Conservation (phyloP, 1,139 yeast genomes). For the Lizanozyma gosingica region DNA sequence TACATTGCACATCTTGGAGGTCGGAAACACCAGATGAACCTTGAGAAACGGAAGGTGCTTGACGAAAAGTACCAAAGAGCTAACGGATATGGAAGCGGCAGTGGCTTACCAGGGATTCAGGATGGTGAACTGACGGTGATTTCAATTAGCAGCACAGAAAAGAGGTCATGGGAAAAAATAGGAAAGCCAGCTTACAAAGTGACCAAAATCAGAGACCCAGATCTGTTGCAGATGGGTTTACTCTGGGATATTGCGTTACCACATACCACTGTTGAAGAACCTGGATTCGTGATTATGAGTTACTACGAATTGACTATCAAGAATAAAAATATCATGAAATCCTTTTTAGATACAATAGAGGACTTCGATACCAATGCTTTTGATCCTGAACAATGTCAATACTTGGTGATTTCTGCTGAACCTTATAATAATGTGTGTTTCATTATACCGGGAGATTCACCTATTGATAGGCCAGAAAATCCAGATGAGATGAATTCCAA, state of each 20-base stretch:
- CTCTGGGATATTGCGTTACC: conserved; percentile 50
- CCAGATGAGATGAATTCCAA: conserved; percentile 25
- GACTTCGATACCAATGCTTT: conserved; percentile 25
- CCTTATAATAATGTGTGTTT: conserved; percentile 75
- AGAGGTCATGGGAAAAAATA: conserved; percentile 48
- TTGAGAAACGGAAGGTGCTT: conserved; percentile 46
- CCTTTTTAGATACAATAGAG: background rate
- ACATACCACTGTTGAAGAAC: conserved; percentile 39
- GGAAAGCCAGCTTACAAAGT: conserved; percentile 68
- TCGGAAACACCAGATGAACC: conserved; percentile 59
- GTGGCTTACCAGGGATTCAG: conserved; percentile 1
- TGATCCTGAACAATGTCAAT: conserved; percentile 40
- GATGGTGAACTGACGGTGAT: conserved; percentile 6
- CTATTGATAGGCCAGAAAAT: conserved; percentile 37
- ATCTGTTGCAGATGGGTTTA: conserved; percentile 50
- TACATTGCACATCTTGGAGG: conserved; percentile 78
- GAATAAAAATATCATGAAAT: conserved; percentile 18
- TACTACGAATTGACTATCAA: conserved; percentile 54
- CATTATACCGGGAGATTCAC: conserved; percentile 53
- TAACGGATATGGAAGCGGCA: background rate
- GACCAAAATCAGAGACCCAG: conserved; percentile 57
- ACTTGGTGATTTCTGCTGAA: conserved; percentile 69
- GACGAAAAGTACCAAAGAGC: conserved; percentile 24
- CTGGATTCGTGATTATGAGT: conserved; percentile 66
- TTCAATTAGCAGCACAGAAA: conserved; percentile 17